A percentile compares a stretch with the other conserved stretches of the same genome.
phyloP scores from a whole-genome alignment of 176 grass and related monocot genomes.

The Avena atlantica region DNA sequence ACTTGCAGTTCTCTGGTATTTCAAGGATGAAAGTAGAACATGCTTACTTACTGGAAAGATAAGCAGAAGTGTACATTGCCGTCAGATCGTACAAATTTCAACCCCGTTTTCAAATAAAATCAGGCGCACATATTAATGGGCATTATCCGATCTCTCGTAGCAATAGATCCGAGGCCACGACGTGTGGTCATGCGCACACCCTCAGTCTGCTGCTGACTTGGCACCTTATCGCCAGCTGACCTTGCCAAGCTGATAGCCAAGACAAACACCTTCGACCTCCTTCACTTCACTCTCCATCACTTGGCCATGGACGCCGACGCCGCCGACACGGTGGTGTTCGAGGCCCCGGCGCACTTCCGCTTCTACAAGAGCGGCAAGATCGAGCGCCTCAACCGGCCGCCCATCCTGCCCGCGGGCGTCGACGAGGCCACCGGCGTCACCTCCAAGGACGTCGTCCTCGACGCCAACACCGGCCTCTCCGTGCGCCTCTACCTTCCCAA shows the following conservation, averaged over 20 bases:
- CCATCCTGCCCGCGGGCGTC: neutral
- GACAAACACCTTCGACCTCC: neutral
- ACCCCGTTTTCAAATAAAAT: too few relatives aligned
- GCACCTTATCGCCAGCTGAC: neutral
- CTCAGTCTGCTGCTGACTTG: neutral
- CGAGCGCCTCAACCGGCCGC: slow-evolving; percentile 41
- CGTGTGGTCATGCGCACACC: slow-evolving; percentile 2
- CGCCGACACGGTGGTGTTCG: slow-evolving; percentile 47
- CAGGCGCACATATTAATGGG: neutral
- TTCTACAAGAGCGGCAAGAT: slow-evolving; percentile 66
- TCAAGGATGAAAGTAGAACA: too few relatives aligned
- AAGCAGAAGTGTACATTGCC: neutral
- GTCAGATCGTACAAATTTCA: too few relatives aligned
- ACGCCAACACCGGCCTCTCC: slow-evolving; percentile 44
- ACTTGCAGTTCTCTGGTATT: too few relatives aligned
- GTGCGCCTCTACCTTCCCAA: slow-evolving; percentile 64
- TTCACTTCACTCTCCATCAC: neutral
- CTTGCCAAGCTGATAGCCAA: neutral
- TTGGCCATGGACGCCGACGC: slow-evolving; percentile 21
- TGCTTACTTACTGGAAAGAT: too few relatives aligned
- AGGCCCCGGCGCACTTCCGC: slow-evolving; percentile 48
- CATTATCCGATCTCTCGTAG: neutral
- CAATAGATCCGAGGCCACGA: neutral
- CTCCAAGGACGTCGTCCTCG: slow-evolving; percentile 72
- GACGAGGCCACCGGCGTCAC: slow-evolving; percentile 53